Evolutionary conservation across 176 grass and related monocot species (phyloP), one percentile per base, ranked within the genome.

Genomic region (Typha latifolia): DNA sequence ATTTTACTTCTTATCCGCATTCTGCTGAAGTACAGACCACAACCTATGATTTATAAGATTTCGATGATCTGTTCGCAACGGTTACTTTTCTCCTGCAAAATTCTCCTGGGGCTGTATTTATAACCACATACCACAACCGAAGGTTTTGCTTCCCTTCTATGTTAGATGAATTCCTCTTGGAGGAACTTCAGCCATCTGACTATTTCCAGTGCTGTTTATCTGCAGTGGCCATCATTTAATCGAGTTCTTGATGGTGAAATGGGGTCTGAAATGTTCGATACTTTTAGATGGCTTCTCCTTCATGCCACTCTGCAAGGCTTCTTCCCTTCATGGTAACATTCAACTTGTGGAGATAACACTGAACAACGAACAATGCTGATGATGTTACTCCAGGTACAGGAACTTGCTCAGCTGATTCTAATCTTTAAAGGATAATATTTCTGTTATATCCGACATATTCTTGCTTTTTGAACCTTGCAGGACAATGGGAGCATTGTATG

Each of bases 171-270:
- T 34, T 63, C 43, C 43, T 32, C 12, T 37, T 57, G 15, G 24
- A 70, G 19, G 24, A 10, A 12, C 13, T 10, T 19, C 53, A 3
- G 18, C 53, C 8, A 18, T 59, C 12, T 57, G n/a, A 19, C 20
- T 59, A 22, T 10, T 59, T 16, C 16, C 0, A 12, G 20, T 3
- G 12, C 34, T 20, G 67, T 51, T 3, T 62, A 0, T 67, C 18
- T 72, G 48, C 87, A 91, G 93, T 49, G 93, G 88, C 24, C 93
- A 91, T 62, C 88, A 91, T 72, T 63, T 96, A 37, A 89, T 96
- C 5, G 93, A 96, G 53, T 91, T 91, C 48, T 63, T 89, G 85
- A 86, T 96, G 88, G 85, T 84, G 26, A 96, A 96, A 72, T 96
- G 92, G 92, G 82, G 82, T 12, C 79, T 96, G 69, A 86, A 84